phyloP scores from a whole-genome alignment of 2,329 filamentous ascomycete species.

The Fusarium domesticum region DNA sequence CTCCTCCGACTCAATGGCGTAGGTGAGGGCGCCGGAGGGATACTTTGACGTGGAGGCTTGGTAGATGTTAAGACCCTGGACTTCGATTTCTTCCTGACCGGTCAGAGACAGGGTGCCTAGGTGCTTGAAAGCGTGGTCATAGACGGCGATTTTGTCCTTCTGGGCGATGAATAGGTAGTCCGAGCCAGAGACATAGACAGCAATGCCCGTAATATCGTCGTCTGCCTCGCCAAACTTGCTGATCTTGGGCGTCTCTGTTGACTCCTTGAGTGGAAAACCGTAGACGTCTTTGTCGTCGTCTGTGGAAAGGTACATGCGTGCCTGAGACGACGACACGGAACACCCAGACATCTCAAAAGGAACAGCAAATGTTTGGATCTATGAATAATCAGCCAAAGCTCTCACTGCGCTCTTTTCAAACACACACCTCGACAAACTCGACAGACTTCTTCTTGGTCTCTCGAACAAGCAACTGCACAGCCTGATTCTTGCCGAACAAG shows the following conservation, averaged over 20 bases:
- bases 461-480: slow-evolving; percentile 39
- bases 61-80: slow-evolving; percentile 41
- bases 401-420: neutral
- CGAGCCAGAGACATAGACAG: slow-evolving; percentile 41
- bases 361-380: slow-evolving; percentile 43
- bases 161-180: slow-evolving; percentile 44
- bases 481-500: slow-evolving; percentile 43
- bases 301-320: slow-evolving; percentile 39
- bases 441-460: slow-evolving; percentile 22
- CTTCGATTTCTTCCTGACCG: slow-evolving; percentile 41
- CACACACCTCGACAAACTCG: slow-evolving; percentile 38
- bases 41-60: slow-evolving; percentile 37
- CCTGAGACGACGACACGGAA: slow-evolving; percentile 36
- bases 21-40: slow-evolving; percentile 39
- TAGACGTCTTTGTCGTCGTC: slow-evolving; percentile 40
- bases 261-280: slow-evolving; percentile 39
- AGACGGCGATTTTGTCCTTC: slow-evolving; percentile 38
- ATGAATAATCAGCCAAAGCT: slow-evolving; percentile 3
- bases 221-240: slow-evolving; percentile 35
- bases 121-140: slow-evolving; percentile 34
- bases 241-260: slow-evolving; percentile 36
- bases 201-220: slow-evolving; percentile 41
- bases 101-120: slow-evolving; percentile 38
- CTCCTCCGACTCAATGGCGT: slow-evolving; percentile 40
- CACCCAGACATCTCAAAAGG: slow-evolving; percentile 44